Evolutionary conservation across 1,139 yeast genomes (phyloP), one percentile per base, ranked within the genome.

Genomic region (Torulaspora globosa): DNA sequence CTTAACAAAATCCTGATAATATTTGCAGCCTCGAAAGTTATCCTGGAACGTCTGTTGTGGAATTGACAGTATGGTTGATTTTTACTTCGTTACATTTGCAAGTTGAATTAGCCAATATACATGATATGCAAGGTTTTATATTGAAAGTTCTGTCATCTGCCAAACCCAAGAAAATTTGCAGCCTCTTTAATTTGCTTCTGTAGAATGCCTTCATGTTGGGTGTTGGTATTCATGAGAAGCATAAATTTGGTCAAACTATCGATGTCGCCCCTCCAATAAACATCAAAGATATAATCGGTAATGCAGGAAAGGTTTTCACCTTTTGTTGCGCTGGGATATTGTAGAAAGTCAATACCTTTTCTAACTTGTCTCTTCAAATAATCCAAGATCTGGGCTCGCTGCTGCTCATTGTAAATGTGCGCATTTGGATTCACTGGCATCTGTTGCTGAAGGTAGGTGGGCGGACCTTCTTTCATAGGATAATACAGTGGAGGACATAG

Each of bases 251-350:
- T 48, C 32, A 68, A 48, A 5, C 51, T 46, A 11, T 50, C 48
- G 1, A 55, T 28, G 43, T 70, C 63, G 7, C 62, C 56, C 12
- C 51, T 48, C 69, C 71, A 69, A 43, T 56, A 65, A 1, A 62
- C 61, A 23, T 67, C 68, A 37, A 67, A 46, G 35, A 70, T 62
- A 46, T 67, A 67, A 10, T 64, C 64, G 10, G 66, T 44, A 21
- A 70, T 58, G 24, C 62, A 57, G 7, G 46, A 53, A 33, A 68
- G 39, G 44, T 63, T 67, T 23, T 52, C 56, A 3, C 64, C 59
- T 47, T 67, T 60, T 1, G 69, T 59, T 3, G 70, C 68, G 15
- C 54, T 48, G 11, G 69, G 67, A 39, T 54, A 60, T 38, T 57
- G 54, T 41, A 66, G 47, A 39, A 66, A 68, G 32, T 68, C 66